Percentiles rank a stretch among this genome's conserved stretches.
These are phyloP conservation scores for Chlorella sp. DNA, from an alignment of 139 green algal genomes.

Conservation along the genomic window DNA sequence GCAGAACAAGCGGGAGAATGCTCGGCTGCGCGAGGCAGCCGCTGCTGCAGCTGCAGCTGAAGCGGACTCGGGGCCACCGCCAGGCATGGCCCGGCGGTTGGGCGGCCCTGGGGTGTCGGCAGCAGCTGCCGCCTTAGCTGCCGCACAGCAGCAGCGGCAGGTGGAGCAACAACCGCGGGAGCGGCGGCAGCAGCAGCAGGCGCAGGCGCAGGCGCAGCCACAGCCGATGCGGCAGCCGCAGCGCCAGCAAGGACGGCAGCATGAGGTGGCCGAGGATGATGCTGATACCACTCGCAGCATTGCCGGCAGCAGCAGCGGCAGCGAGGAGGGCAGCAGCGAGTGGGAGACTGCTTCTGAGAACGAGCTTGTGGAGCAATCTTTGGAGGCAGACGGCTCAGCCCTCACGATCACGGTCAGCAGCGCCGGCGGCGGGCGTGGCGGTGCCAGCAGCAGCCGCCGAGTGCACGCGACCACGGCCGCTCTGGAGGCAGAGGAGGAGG, in stretches of 20 bases:
- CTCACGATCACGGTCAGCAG: constrained; percentile 2
- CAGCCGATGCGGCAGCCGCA: not conserved
- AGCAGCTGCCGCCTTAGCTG: too few species aligned
- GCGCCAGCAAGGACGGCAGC: not conserved
- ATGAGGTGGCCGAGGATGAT: not conserved
- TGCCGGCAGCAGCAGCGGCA: not conserved
- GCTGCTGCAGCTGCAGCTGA: constrained; percentile 6
- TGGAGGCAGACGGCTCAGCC: not conserved
- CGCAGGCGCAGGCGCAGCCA: not conserved
- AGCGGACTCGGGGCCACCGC: not conserved
- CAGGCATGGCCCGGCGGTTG: not conserved
- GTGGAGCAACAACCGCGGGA: too few species aligned
- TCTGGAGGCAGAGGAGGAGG: not conserved
- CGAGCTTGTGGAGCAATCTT: not conserved
- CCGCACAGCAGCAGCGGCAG: too few species aligned
- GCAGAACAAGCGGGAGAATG: constrained; percentile 5
- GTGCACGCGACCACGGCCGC: not conserved
- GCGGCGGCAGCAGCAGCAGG: not conserved
- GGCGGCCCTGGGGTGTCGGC: not conserved
- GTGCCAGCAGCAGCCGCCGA: not conserved
- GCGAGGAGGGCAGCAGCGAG: not conserved
- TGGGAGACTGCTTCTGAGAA: constrained; percentile 19
- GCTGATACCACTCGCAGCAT: not conserved
- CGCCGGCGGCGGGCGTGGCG: not conserved
- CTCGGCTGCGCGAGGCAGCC: not conserved